These are phyloP conservation scores for Candida saitoana DNA, from an alignment of 805 yeast genomes.

Conservation along the genomic window DNA sequence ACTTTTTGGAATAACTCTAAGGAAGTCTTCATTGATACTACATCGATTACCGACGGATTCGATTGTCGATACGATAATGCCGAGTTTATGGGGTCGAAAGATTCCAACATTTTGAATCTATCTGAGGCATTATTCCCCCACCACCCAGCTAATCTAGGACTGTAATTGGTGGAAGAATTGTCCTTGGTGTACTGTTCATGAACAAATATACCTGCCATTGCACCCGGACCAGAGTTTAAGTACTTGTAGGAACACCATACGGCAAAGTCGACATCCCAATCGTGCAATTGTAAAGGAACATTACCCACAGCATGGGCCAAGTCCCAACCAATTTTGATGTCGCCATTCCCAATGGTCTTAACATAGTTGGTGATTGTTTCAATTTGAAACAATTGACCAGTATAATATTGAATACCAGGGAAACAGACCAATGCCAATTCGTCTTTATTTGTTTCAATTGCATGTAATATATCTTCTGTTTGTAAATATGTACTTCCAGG, in stretches of 20 bases:
- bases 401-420: conserved; percentile 87
- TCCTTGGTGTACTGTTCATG: conserved; percentile 47
- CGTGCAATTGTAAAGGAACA: conserved; percentile 70
- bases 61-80: conserved; percentile 89
- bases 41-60: conserved; percentile 84
- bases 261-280: conserved; percentile 91
- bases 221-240: conserved; percentile 91
- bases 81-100: conserved; percentile 75
- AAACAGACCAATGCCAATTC: conserved; percentile 70
- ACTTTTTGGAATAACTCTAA: conserved; percentile 53
- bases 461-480: conserved; percentile 57
- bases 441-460: conserved; percentile 53
- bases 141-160: conserved; percentile 90
- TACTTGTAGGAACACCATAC: conserved; percentile 94
- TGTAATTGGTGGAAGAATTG: conserved; percentile 26
- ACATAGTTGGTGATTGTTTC: conserved; percentile 62
- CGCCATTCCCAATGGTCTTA: conserved; percentile 32
- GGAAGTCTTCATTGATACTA: conserved; percentile 66
- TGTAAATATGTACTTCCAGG: conserved; percentile 51
- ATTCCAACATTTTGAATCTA: conserved; percentile 75
- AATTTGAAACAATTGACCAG: conserved; percentile 85
- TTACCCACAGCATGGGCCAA: conserved; percentile 94
- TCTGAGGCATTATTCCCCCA: conserved; percentile 80
- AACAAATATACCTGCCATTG: conserved; percentile 80
- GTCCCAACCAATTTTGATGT: conserved; percentile 83